A percentile compares a stretch with the other conserved stretches of the same genome.
These are phyloP conservation scores for Avena sativa DNA, from an alignment of 176 grass and related monocot genomes.

Conservation along the genomic window DNA sequence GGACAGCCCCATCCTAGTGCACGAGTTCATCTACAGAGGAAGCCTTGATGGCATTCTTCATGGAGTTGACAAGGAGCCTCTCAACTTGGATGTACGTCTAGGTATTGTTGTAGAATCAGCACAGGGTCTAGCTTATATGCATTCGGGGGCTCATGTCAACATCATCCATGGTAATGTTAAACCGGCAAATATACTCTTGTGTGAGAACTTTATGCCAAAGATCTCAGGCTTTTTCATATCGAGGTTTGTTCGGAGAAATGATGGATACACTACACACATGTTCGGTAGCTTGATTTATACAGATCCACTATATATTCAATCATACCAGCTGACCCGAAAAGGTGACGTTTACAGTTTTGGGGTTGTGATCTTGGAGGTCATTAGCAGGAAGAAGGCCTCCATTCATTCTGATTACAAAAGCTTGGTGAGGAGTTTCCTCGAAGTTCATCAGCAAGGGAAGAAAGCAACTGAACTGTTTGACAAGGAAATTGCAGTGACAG, in stretches of 20 bases:
- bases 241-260: neutral
- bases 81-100: neutral
- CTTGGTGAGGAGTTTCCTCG: neutral
- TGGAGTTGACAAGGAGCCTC: neutral
- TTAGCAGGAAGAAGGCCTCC: conserved; percentile 1
- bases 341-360: neutral
- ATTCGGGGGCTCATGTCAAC: neutral
- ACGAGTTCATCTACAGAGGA: neutral
- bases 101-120: neutral
- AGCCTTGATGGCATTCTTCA: neutral
- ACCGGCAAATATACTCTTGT: neutral
- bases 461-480: conserved; percentile 1
- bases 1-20: neutral
- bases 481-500: neutral
- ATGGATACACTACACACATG: neutral
- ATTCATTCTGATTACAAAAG: neutral
- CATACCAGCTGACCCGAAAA: neutral
- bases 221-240: neutral
- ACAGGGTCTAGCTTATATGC: neutral
- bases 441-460: neutral
- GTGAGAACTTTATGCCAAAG: neutral
- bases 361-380: neutral
- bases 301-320: neutral
- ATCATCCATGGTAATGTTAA: neutral
- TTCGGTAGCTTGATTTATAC: neutral